These are phyloP conservation scores for Flaveria brownii DNA, from an alignment of 129 eudicot genomes.

Conservation along the genomic window DNA sequence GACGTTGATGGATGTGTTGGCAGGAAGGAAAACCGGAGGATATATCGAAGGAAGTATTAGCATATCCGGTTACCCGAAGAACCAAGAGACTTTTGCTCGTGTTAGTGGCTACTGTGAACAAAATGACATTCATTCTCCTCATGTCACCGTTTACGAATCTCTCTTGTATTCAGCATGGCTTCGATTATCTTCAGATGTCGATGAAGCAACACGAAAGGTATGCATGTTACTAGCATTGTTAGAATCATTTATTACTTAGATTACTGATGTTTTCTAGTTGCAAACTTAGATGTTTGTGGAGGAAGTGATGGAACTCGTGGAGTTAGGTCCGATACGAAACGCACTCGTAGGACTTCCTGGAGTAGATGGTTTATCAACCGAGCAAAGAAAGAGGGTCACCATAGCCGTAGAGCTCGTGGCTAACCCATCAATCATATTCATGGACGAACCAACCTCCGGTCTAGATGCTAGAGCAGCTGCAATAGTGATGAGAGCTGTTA, in stretches of 20 bases:
- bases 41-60: conserved; percentile 66
- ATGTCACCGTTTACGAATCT: conserved; percentile 74
- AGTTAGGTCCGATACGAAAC: conserved; percentile 48
- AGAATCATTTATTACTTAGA: background rate
- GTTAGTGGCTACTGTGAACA: conserved; percentile 79
- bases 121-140: conserved; percentile 82
- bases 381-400: conserved; percentile 82
- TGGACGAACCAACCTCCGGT: conserved; percentile 95
- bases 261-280: background rate
- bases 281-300: conserved; percentile 66
- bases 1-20: conserved; percentile 79
- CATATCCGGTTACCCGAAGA: conserved; percentile 66
- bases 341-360: conserved; percentile 81
- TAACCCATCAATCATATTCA: conserved; percentile 81
- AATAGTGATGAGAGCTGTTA: conserved; percentile 71
- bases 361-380: conserved; percentile 72
- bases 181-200: conserved; percentile 63
- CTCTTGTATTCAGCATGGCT: conserved; percentile 78
- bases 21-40: conserved; percentile 82
- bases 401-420: conserved; percentile 87
- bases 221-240: conserved; percentile 20
- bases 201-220: conserved; percentile 58
- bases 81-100: conserved; percentile 75
- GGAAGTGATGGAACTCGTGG: conserved; percentile 83
- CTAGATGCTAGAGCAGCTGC: conserved; percentile 94